These are phyloP conservation scores for Chrysanthemum lavandulifolium DNA, from an alignment of 129 eudicot species.

Conservation along the genomic window DNA sequence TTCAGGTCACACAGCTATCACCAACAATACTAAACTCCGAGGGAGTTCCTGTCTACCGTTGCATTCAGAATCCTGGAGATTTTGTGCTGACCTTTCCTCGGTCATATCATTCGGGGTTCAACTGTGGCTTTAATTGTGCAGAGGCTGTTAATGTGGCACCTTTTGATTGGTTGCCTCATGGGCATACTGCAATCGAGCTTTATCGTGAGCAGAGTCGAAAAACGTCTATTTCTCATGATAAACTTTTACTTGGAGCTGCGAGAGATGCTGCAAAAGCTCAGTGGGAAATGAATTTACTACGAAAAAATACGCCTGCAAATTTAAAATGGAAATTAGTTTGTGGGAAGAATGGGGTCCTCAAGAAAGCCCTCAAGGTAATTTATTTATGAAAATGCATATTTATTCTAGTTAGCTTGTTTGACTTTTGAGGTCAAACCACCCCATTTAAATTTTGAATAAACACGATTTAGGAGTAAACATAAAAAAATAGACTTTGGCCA, in stretches of 20 bases:
- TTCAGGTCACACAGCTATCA: constrained; percentile 93
- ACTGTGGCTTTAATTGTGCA: constrained; percentile 94
- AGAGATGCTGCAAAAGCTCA: constrained; percentile 96
- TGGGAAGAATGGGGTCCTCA: constrained; percentile 84
- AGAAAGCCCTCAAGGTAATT: constrained; percentile 71
- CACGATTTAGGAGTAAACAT: neutral
- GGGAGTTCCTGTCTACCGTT: constrained; percentile 89
- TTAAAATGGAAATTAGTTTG: constrained; percentile 87
- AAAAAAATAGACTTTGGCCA: neutral
- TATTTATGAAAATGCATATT: neutral
- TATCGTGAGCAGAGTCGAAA: constrained; percentile 79
- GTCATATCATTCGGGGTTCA: constrained; percentile 95
- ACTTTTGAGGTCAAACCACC: constrained; percentile 6
- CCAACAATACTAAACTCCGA: constrained; percentile 80
- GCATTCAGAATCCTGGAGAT: constrained; percentile 87
- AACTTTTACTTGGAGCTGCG: constrained; percentile 89
- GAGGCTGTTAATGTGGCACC: constrained; percentile 99
- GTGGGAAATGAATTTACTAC: constrained; percentile 83
- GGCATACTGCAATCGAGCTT: constrained; percentile 79
- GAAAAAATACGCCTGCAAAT: constrained; percentile 54
- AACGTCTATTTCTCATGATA: constrained; percentile 95
- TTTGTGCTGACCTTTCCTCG: constrained; percentile 94
- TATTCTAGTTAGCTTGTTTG: neutral
- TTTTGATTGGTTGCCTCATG: constrained; percentile 96
- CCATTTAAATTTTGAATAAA: neutral